Evolutionary conservation across 345 rosid genomes (phyloP).

Genomic region (Gossypioides kirkii): DNA sequence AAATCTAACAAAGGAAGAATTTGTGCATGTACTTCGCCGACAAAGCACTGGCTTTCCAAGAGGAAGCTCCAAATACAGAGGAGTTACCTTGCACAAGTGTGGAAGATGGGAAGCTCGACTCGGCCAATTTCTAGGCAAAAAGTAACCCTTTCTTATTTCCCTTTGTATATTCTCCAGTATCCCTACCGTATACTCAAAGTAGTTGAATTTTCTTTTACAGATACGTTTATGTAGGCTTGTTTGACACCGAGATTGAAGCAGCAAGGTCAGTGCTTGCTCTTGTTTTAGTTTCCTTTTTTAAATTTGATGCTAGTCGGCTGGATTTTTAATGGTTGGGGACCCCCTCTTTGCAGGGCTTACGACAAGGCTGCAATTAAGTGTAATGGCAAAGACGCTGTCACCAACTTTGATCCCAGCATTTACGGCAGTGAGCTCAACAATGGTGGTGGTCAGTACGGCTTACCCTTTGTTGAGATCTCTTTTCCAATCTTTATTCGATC

Average conservation of each 20-base stretch:
- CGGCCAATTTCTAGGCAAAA: constrained; percentile 94
- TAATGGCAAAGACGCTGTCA: constrained; percentile 95
- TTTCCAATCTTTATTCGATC: neutral
- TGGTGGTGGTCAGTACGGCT: constrained; percentile 34
- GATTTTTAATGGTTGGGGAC: no score
- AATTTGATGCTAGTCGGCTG: neutral
- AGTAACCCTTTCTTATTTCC: constrained; percentile 34
- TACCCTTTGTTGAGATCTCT: neutral
- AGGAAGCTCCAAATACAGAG: constrained; percentile 95
- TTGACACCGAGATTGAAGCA: constrained; percentile 94
- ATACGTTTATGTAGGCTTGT: constrained; percentile 87
- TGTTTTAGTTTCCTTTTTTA: neutral
- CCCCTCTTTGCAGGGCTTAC: constrained; percentile 42
- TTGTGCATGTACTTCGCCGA: constrained; percentile 89
- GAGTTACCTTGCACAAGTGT: constrained; percentile 97
- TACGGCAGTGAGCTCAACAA: constrained; percentile 58
- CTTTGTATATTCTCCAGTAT: neutral
- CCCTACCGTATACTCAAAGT: no score
- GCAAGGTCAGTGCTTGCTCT: constrained; percentile 50
- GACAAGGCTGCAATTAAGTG: constrained; percentile 92
- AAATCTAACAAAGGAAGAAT: constrained; percentile 84
- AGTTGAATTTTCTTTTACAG: constrained; percentile 29
- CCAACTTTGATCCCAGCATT: constrained; percentile 87
- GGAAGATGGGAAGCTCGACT: constrained; percentile 98
- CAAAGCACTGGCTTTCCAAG: constrained; percentile 96